Conservation (phyloP, 228 moss, liverwort and hornwort genomes). For the Sphagnum magellanicum region DNA sequence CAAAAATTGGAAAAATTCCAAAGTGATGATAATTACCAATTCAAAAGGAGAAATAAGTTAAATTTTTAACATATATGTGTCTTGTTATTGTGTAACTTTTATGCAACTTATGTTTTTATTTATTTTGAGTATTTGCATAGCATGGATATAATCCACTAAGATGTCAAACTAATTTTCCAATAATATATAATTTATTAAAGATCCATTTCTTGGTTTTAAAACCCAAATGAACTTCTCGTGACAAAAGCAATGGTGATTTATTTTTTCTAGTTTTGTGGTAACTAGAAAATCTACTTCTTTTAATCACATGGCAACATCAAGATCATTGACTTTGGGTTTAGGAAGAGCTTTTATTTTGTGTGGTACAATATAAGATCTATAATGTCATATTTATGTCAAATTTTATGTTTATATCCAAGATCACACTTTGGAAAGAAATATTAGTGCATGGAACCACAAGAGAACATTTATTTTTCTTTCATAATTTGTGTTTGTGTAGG, state of each 20-base stretch:
- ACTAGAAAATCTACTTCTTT: constrained; percentile 50
- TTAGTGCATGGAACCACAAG: too few species aligned
- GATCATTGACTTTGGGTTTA: constrained; percentile 93
- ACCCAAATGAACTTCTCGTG: too few species aligned
- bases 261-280: constrained; percentile 4
- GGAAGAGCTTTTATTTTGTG: constrained; percentile 79
- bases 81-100: constrained; percentile 22
- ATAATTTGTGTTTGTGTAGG: constrained; percentile 20
- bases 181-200: too few species aligned
- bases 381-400: too few species aligned
- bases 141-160: constrained; percentile 91
- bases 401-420: too few species aligned
- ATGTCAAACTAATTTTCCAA: constrained; percentile 51
- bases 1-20: too few species aligned
- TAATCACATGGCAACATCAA: constrained; percentile 84
- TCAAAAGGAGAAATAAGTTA: too few species aligned
- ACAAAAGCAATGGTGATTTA: neutral
- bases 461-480: too few species aligned
- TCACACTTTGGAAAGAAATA: too few species aligned
- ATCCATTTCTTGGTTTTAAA: too few species aligned
- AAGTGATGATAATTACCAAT: too few species aligned
- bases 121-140: constrained; percentile 86
- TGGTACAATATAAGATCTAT: constrained; percentile 31
- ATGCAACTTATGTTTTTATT: constrained; percentile 84
- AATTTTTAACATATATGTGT: too few species aligned